Conservation (phyloP, 2,329 filamentous ascomycete species). For the Microascus cirrosus region DNA sequence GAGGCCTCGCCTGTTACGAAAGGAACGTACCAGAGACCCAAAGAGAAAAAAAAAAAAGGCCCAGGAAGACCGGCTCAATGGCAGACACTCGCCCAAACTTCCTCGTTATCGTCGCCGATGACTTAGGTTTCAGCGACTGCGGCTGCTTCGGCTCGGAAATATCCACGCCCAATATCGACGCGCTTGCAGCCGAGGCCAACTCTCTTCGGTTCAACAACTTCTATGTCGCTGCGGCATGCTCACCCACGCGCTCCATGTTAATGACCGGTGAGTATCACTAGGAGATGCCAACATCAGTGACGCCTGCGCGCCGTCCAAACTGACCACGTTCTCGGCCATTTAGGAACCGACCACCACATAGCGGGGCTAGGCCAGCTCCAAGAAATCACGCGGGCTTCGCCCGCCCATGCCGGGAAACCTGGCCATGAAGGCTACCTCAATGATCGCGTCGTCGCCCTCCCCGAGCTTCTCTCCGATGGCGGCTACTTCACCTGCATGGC, state of each 20-base stretch:
- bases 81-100: constrained; percentile 17
- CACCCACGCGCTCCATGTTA: constrained; percentile 54
- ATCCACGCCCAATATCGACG: constrained; percentile 17
- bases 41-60: no score
- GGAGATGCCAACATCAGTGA: no score
- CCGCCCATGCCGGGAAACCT: constrained; percentile 18
- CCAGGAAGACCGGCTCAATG: neutral
- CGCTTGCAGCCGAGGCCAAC: constrained; percentile 12
- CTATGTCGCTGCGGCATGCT: constrained; percentile 54
- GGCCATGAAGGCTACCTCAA: constrained; percentile 7
- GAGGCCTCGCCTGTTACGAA: no score
- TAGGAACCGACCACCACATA: constrained; percentile 8
- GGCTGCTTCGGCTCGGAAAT: constrained; percentile 20
- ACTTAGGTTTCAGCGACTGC: constrained; percentile 21
- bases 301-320: no score
- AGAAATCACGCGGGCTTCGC: constrained; percentile 29
- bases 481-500: constrained; percentile 46
- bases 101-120: constrained; percentile 21
- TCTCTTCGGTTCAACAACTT: constrained; percentile 53
- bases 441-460: constrained; percentile 36
- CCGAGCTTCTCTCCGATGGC: constrained; percentile 41
- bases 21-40: no score
- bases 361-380: constrained; percentile 1
- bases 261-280: no score
- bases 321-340: no score